phyloP scores from a whole-genome alignment of 1,284 basidiomycete species.

The Thelephora terrestris region DNA sequence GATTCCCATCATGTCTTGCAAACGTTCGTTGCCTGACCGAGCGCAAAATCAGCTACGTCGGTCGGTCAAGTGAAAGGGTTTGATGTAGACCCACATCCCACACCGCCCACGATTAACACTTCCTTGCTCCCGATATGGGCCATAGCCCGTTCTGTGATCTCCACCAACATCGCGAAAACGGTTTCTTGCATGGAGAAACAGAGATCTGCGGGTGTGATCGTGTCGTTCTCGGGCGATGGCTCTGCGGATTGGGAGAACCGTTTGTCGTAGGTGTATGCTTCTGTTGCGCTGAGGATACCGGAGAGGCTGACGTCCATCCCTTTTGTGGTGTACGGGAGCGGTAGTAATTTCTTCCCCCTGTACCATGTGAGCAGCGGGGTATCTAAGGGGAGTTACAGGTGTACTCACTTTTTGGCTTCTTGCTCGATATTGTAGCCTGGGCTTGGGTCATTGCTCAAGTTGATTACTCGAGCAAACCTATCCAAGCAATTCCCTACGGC shows the following conservation, averaged over 20 bases:
- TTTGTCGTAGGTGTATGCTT: slow-evolving; percentile 80
- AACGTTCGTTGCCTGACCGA: slow-evolving; percentile 70
- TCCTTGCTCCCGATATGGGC: slow-evolving; percentile 96
- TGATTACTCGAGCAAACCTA: slow-evolving; percentile 94
- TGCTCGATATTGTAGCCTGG: slow-evolving; percentile 99
- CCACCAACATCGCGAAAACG: slow-evolving; percentile 97
- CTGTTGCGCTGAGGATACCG: slow-evolving; percentile 83
- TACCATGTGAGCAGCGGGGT: neutral
- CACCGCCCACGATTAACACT: slow-evolving; percentile 95
- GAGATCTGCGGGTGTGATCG: slow-evolving; percentile 88
- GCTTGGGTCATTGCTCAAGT: slow-evolving; percentile 90
- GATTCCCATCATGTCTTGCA: slow-evolving; percentile 98
- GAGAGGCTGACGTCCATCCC: slow-evolving; percentile 98
- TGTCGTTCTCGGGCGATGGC: slow-evolving; percentile 44
- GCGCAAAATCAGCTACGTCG: neutral
- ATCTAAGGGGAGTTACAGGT: neutral
- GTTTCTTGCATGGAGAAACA: slow-evolving; percentile 98
- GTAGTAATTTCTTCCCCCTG: slow-evolving; percentile 67
- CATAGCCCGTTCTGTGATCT: slow-evolving; percentile 99
- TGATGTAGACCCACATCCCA: slow-evolving; percentile 70
- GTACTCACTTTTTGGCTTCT: slow-evolving; percentile 75
- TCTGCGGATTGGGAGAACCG: slow-evolving; percentile 40
- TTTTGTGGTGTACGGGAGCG: slow-evolving; percentile 93
- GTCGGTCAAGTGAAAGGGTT: neutral
- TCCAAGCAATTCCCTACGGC: slow-evolving; percentile 98